Evolutionary conservation across 2,329 filamentous ascomycete species (phyloP).

Genomic region (Mycosphaerella sp.): DNA sequence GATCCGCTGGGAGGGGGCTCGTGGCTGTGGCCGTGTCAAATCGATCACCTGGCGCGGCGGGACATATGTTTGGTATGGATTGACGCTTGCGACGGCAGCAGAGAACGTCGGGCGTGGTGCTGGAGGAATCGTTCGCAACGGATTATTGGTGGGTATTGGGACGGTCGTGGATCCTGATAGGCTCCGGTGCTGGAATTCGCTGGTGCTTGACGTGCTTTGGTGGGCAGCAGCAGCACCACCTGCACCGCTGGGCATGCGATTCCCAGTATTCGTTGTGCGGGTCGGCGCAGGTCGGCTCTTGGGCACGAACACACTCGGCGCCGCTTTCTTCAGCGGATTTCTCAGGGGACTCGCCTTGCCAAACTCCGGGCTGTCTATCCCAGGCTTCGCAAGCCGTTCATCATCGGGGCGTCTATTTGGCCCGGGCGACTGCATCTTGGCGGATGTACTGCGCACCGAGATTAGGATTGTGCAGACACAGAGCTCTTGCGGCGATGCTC

Average conservation of each 20-base stretch:
- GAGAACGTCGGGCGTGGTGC: conserved; percentile 49
- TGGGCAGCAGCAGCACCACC: neutral
- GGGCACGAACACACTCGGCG: conserved; percentile 27
- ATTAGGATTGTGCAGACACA: neutral
- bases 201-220: conserved; percentile 24
- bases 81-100: conserved; percentile 35
- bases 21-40: conserved; percentile 34
- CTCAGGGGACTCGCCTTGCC: conserved; percentile 54
- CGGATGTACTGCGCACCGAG: conserved; percentile 23
- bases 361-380: conserved; percentile 42
- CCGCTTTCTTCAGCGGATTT: conserved; percentile 35
- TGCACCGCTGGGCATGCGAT: conserved; percentile 4
- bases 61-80: conserved; percentile 16
- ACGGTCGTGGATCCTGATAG: conserved; percentile 4
- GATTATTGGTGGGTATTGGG: conserved; percentile 41
- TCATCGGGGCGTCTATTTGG: conserved; percentile 10
- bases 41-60: conserved; percentile 41
- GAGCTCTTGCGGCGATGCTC: neutral
- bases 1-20: conserved; percentile 2
- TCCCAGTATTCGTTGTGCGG: conserved; percentile 9
- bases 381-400: neutral
- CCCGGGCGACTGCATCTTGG: conserved; percentile 30
- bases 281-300: conserved; percentile 15
- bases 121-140: conserved; percentile 44
- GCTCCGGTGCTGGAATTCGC: neutral